Percentiles rank a stretch among this genome's conserved stretches.
phyloP scores from a whole-genome alignment of 2,329 filamentous ascomycete genomes.

The Colletotrichum simmondsii region DNA sequence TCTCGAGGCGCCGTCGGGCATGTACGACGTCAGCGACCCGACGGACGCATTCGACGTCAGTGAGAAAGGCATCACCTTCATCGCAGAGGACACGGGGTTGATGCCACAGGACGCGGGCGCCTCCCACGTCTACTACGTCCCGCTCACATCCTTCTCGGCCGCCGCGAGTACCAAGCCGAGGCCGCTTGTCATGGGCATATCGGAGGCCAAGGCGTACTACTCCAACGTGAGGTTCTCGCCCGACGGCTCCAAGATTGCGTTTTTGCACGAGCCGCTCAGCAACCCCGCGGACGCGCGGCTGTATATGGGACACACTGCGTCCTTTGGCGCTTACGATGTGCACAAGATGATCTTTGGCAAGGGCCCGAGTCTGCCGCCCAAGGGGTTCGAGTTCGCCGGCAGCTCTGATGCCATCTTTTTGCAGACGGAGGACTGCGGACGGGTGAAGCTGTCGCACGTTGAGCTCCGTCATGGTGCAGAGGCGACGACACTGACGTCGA shows the following conservation, averaged over 20 bases:
- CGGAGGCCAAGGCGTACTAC: slow-evolving; percentile 25
- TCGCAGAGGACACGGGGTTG: slow-evolving; percentile 37
- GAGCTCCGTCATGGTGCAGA: slow-evolving; percentile 42
- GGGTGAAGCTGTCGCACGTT: slow-evolving; percentile 45
- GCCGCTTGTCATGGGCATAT: slow-evolving; percentile 37
- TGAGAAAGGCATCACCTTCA: slow-evolving; percentile 47
- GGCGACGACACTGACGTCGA: slow-evolving; percentile 39
- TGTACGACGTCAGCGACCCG: slow-evolving; percentile 40
- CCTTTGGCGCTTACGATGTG: slow-evolving; percentile 42
- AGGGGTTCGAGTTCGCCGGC: slow-evolving; percentile 47
- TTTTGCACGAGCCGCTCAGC: slow-evolving; percentile 41
- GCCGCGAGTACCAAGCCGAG: slow-evolving; percentile 37
- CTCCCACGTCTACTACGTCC: slow-evolving; percentile 45
- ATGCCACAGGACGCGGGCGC: slow-evolving; percentile 19
- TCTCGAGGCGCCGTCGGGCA: slow-evolving; percentile 45
- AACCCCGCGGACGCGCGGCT: slow-evolving; percentile 42
- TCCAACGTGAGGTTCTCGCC: slow-evolving; percentile 48
- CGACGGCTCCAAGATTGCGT: slow-evolving; percentile 48
- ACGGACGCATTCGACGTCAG: slow-evolving; percentile 46
- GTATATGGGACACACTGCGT: slow-evolving; percentile 43
- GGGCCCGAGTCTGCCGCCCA: slow-evolving; percentile 43
- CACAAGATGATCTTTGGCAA: slow-evolving; percentile 40
- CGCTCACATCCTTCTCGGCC: slow-evolving; percentile 44
- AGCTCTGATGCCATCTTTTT: slow-evolving; percentile 47
- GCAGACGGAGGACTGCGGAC: slow-evolving; percentile 46